Percentiles rank a stretch among this genome's conserved stretches.
phyloP scores from a whole-genome alignment of 2,329 filamentous ascomycete genomes.

The Calonectria pseudoreteaudii region DNA sequence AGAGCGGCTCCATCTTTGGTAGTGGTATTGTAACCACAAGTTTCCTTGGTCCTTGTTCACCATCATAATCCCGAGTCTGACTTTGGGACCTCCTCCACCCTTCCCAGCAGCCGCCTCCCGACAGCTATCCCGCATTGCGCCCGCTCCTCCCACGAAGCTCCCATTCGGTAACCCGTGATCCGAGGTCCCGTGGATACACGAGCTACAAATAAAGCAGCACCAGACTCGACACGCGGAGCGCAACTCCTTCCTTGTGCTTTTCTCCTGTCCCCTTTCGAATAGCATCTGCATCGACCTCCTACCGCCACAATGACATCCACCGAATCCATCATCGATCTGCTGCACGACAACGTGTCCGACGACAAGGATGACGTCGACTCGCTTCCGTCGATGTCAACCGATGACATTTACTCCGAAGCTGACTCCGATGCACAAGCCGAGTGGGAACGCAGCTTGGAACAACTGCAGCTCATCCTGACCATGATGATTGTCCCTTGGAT shows the following conservation, averaged over 20 bases:
- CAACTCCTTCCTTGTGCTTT: background rate
- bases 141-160: slow-evolving; percentile 1
- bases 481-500: slow-evolving; percentile 96
- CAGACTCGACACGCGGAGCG: slow-evolving; percentile 8
- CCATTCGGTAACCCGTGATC: slow-evolving; percentile 28
- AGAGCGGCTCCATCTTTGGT: slow-evolving; percentile 28
- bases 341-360: slow-evolving; percentile 60
- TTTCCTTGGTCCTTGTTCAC: slow-evolving; percentile 21
- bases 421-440: slow-evolving; percentile 91
- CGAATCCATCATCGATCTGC: slow-evolving; percentile 64
- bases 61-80: slow-evolving; percentile 1
- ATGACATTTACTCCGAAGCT: slow-evolving; percentile 67
- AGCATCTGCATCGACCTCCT: background rate
- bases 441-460: slow-evolving; percentile 94
- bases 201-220: slow-evolving; percentile 14
- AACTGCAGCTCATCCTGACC: slow-evolving; percentile 90
- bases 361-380: slow-evolving; percentile 72
- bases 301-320: slow-evolving; percentile 47
- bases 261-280: background rate
- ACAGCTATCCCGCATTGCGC: background rate
- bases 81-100: background rate
- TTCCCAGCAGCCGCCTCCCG: background rate
- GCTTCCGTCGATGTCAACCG: slow-evolving; percentile 71
- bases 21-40: slow-evolving; percentile 21
- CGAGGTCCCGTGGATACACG: slow-evolving; percentile 18